phyloP scores from a whole-genome alignment of 768 basidiomycete species.

The Mycena crocata region DNA sequence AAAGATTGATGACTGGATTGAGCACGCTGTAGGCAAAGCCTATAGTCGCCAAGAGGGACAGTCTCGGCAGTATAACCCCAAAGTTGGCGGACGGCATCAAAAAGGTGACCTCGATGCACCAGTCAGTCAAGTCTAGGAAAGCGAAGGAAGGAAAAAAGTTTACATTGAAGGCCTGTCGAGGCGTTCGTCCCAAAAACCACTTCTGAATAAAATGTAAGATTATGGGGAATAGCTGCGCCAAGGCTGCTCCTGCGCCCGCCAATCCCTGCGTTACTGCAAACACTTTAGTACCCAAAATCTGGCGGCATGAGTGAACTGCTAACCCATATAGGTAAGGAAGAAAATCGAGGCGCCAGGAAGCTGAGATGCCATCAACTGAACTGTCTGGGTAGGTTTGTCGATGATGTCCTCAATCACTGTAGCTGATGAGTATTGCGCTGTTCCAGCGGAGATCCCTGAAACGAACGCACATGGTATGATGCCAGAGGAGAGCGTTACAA shows the following conservation, averaged over 20 bases:
- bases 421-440: background rate
- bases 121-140: constrained; percentile 1
- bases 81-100: constrained; percentile 67
- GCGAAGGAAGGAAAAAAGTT: constrained; percentile 16
- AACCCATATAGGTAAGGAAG: constrained; percentile 72
- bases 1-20: constrained; percentile 73
- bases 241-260: constrained; percentile 61
- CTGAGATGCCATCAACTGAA: constrained; percentile 54
- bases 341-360: constrained; percentile 71
- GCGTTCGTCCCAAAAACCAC: constrained; percentile 75
- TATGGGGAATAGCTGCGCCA: constrained; percentile 66
- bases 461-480: constrained; percentile 53
- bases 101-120: constrained; percentile 54
- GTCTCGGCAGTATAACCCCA: constrained; percentile 58
- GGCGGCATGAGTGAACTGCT: constrained; percentile 7
- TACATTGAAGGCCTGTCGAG: constrained; percentile 65
- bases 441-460: too few relatives aligned
- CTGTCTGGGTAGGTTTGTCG: constrained; percentile 54
- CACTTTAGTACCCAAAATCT: background rate
- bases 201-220: constrained; percentile 71
- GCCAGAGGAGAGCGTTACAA: constrained; percentile 73
- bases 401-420: constrained; percentile 46
- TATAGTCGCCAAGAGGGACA: constrained; percentile 65
- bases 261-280: constrained; percentile 61
- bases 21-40: constrained; percentile 70